These are phyloP conservation scores for Exophiala phaeomuriformis DNA, from an alignment of 2,329 filamentous ascomycete genomes.

Conservation along the genomic window DNA sequence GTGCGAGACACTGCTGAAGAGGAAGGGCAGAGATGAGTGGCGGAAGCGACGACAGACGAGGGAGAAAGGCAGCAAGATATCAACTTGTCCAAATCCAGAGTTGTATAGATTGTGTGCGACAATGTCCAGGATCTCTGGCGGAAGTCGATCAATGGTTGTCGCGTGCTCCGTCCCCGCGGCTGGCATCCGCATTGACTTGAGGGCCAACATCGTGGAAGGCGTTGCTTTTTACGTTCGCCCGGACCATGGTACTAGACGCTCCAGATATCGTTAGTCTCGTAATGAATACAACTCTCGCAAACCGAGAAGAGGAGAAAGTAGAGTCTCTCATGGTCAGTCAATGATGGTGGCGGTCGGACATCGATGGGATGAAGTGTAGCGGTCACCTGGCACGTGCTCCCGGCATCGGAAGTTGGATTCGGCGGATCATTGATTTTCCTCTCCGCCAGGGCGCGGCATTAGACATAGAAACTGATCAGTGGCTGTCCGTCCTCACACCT, in stretches of 20 bases:
- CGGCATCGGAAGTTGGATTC: background rate
- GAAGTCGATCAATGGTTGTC: slow-evolving; percentile 10
- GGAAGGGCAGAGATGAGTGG: slow-evolving; percentile 15
- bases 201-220: slow-evolving; percentile 8
- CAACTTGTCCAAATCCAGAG: slow-evolving; percentile 11
- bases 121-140: slow-evolving; percentile 16
- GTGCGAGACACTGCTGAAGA: slow-evolving; percentile 17
- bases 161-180: slow-evolving; percentile 8
- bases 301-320: background rate
- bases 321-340: background rate
- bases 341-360: background rate
- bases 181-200: slow-evolving; percentile 18
- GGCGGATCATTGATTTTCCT: slow-evolving; percentile 2
- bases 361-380: too few species aligned
- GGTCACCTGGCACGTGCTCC: background rate
- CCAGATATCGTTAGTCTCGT: too few species aligned
- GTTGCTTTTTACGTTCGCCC: too few species aligned
- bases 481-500: background rate
- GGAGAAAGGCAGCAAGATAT: slow-evolving; percentile 13
- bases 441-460: background rate
- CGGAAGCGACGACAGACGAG: slow-evolving; percentile 15
- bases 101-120: slow-evolving; percentile 17
- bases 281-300: background rate
- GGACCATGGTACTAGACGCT: too few species aligned
- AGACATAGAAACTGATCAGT: background rate